A percentile compares a stretch with the other conserved stretches of the same genome.
Evolutionary conservation across 2,329 filamentous ascomycete species (phyloP).

Genomic region (Pestalotiopsis sp.): DNA sequence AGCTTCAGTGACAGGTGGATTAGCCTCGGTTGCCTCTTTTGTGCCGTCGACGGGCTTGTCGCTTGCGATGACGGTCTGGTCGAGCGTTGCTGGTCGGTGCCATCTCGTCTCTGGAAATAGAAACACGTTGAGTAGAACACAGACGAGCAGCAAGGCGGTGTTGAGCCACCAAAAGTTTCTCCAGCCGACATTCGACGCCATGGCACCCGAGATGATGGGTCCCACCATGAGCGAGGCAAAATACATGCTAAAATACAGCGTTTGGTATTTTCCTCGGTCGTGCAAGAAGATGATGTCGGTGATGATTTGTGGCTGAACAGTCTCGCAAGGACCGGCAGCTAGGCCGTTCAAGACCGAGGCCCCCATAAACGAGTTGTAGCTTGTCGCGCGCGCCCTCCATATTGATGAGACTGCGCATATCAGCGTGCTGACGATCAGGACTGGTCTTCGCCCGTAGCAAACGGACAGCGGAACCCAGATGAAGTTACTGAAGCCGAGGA

Average conservation of each 20-base stretch:
- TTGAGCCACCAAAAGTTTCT: slow-evolving; percentile 70
- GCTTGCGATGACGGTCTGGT: slow-evolving; percentile 15
- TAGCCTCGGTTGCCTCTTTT: background rate
- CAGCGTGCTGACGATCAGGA: slow-evolving; percentile 46
- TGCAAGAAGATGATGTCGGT: slow-evolving; percentile 68
- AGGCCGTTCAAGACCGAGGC: slow-evolving; percentile 57
- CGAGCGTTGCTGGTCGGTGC: slow-evolving; percentile 45
- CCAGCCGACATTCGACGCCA: slow-evolving; percentile 62
- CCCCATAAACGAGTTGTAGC: slow-evolving; percentile 67
- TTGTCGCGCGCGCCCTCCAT: slow-evolving; percentile 58
- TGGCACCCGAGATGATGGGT: slow-evolving; percentile 48
- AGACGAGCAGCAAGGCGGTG: slow-evolving; percentile 53
- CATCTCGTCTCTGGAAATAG: slow-evolving; percentile 68
- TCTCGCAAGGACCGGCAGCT: slow-evolving; percentile 65
- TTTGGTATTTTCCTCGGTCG: slow-evolving; percentile 60
- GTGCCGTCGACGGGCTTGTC: background rate
- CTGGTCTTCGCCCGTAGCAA: slow-evolving; percentile 49
- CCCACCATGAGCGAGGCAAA: slow-evolving; percentile 63
- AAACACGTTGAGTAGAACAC: slow-evolving; percentile 55
- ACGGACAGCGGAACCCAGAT: slow-evolving; percentile 54
- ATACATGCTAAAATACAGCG: slow-evolving; percentile 61
- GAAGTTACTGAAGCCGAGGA: slow-evolving; percentile 54
- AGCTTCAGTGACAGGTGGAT: background rate
- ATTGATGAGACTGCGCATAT: slow-evolving; percentile 48
- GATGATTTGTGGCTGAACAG: slow-evolving; percentile 64